phyloP scores from a whole-genome alignment of 164 flowering plant species.

The Protea cynaroides region DNA sequence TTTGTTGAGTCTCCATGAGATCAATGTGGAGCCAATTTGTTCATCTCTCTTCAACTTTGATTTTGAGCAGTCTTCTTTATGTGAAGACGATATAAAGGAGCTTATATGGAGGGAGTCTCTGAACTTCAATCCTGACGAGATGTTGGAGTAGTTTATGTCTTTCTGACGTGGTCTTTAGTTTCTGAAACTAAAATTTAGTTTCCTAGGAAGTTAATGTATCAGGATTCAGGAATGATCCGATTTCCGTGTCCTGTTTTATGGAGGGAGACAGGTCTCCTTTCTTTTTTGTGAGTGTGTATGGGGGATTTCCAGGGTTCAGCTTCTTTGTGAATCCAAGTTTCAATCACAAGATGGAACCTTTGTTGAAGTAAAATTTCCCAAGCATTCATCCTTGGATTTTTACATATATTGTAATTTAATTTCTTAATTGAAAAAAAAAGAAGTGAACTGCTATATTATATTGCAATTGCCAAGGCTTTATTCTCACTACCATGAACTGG shows the following conservation, averaged over 20 bases:
- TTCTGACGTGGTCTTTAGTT: not conserved
- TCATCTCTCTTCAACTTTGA: slow-evolving; percentile 50
- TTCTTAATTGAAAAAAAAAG: too few relatives aligned
- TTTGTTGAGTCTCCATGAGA: slow-evolving; percentile 55
- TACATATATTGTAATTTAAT: too few relatives aligned
- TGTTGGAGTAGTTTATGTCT: not conserved
- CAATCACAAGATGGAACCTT: too few relatives aligned
- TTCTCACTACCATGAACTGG: too few relatives aligned
- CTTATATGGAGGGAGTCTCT: slow-evolving; percentile 58
- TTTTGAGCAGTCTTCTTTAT: slow-evolving; percentile 47
- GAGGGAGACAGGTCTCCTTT: not conserved
- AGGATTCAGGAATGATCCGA: not conserved
- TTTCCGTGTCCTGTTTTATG: not conserved
- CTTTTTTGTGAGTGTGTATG: not conserved
- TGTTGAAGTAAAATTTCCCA: too few relatives aligned
- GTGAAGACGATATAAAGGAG: slow-evolving; percentile 65
- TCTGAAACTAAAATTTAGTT: not conserved
- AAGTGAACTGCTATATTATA: too few relatives aligned
- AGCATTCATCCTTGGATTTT: too few relatives aligned
- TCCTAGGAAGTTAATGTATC: not conserved
- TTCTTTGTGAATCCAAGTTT: too few relatives aligned
- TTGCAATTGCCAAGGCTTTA: too few relatives aligned
- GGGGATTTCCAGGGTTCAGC: too few relatives aligned
- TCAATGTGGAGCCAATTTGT: slow-evolving; percentile 72
- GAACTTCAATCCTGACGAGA: slow-evolving; percentile 35